Evolutionary conservation across 768 basidiomycete species (phyloP), one percentile per base, ranked within the genome.

Genomic region (Tylopilus rubrobrunneus): DNA sequence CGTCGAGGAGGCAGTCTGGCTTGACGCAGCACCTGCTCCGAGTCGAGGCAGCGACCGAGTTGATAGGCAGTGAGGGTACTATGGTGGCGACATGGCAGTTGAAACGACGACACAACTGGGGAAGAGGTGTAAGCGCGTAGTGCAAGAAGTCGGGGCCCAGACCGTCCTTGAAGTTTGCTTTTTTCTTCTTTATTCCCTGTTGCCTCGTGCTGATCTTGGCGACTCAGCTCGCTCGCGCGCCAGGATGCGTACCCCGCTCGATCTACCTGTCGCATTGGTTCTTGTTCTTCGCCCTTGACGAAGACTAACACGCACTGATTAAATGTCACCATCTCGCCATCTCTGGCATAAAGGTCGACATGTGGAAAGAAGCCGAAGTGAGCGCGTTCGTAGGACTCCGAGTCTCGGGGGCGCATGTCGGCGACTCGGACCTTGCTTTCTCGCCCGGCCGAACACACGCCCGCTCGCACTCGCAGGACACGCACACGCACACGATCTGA

Each of bases 181-280:
- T 5, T 19, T 39, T 19, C 23, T 41, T 29, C 5, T 3, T 25
- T 5, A 25, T 5, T 8, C 28, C 17, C 34, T 19, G 36, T n/a
- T 4, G 9, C 25, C 19, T 19, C 19, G 23, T 12, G 19, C 17
- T 49, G 43, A 59, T 19, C 19, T 28, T 17, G 25, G 4, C 10
- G 31, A 15, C 14, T 4, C 44, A 61, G 59, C 57, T 85, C 80
- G 71, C 78, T 95, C 5, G 78, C 91, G 0, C 82, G 1, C 73
- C 77, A 0, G 74, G 69, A 2, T 74, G 90, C 34, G 77, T 89
- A 0, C 88, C 92, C 3, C 79, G 84, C 0, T 77, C 89, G 1
- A 77, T 97, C 29, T 96, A 96, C 68, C 83, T 91, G 17, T 82
- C 85, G 0, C 89, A 92, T 58, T 91, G 94, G 56, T 91, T 96